These are phyloP conservation scores for Wickerhamomyces pijperi DNA, from an alignment of 805 yeast species.

Conservation along the genomic window DNA sequence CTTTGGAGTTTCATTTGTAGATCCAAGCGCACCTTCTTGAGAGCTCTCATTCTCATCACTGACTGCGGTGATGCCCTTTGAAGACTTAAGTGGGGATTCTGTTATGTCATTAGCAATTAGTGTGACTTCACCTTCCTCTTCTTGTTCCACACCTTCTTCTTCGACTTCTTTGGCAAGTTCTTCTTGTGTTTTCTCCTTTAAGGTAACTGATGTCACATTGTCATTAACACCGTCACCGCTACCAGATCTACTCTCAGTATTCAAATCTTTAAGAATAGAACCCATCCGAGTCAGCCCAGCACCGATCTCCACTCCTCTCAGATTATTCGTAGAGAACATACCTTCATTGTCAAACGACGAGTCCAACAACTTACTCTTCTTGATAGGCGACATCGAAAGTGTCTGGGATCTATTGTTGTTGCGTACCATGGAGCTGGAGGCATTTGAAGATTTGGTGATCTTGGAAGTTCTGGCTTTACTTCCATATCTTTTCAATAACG, in stretches of 20 bases:
- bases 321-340: slow-evolving; percentile 9
- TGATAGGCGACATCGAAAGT: neutral
- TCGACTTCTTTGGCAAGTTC: neutral
- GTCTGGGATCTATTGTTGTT: neutral
- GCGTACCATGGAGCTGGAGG: neutral
- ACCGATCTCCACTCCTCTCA: slow-evolving; percentile 3
- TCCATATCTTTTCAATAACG: neutral
- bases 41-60: no score
- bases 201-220: no score
- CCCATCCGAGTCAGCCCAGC: neutral
- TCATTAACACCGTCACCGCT: neutral
- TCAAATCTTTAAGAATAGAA: neutral
- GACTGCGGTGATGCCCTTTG: no score
- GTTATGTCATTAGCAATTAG: no score
- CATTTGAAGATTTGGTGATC: neutral
- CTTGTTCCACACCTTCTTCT: neutral
- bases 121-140: neutral
- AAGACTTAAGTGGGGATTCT: no score
- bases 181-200: no score
- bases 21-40: no score
- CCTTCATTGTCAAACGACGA: slow-evolving; percentile 14
- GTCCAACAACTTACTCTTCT: slow-evolving; percentile 13
- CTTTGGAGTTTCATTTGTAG: no score
- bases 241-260: neutral
- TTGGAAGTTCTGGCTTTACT: neutral